Conservation (phyloP, 2,329 filamentous ascomycete species). For the Aspergillus neoniger region DNA sequence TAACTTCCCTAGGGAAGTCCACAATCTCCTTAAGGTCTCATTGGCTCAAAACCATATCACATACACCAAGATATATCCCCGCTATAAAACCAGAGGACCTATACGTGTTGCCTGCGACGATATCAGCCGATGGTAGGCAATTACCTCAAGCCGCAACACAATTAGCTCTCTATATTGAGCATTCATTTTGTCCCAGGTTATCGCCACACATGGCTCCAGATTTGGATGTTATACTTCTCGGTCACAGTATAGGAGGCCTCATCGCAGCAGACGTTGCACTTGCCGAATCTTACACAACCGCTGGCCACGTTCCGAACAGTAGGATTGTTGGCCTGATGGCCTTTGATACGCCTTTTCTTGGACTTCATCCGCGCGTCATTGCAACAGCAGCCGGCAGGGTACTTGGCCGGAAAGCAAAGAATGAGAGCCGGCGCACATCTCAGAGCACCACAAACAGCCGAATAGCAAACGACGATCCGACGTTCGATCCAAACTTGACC, state of each 20-base stretch:
- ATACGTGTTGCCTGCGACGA: constrained; percentile 71
- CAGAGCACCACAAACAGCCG: background rate
- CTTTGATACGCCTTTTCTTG: constrained; percentile 83
- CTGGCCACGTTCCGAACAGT: constrained; percentile 11
- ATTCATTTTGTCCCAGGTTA: constrained; percentile 53
- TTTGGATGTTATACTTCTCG: constrained; percentile 79
- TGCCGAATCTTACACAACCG: constrained; percentile 35
- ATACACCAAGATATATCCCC: constrained; percentile 69
- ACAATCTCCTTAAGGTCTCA: constrained; percentile 68
- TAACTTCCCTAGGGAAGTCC: constrained; percentile 84
- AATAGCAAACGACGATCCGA: background rate
- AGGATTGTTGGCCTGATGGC: constrained; percentile 77
- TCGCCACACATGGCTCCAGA: constrained; percentile 70
- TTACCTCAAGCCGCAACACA: background rate
- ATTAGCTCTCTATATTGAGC: too few relatives aligned
- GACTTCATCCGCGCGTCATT: constrained; percentile 85
- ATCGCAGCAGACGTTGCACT: constrained; percentile 77
- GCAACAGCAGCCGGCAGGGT: constrained; percentile 78
- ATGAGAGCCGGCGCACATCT: background rate
- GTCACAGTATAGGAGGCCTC: constrained; percentile 88
- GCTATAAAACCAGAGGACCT: constrained; percentile 47
- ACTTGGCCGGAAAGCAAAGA: constrained; percentile 50
- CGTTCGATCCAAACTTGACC: background rate
- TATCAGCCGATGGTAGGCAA: constrained; percentile 71
- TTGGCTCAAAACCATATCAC: constrained; percentile 74